phyloP scores from a whole-genome alignment of 768 basidiomycete genomes.

The Clitopilus passeckerianus region DNA sequence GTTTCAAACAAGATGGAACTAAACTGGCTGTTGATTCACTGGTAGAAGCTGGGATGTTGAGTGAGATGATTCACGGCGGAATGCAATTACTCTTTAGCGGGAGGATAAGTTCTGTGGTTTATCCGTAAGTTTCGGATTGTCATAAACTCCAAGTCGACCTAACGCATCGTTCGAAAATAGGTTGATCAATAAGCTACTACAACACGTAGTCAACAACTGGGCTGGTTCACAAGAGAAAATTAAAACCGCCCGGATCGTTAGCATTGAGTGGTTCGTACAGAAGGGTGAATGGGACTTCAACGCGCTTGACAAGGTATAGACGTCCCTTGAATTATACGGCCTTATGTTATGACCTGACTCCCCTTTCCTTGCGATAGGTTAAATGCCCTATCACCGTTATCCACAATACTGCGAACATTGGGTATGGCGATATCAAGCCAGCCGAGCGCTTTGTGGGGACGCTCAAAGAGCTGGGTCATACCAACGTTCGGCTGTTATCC shows the following conservation, averaged over 20 bases:
- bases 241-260: constrained; percentile 9
- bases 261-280: constrained; percentile 15
- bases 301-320: constrained; percentile 10
- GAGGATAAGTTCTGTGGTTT: constrained; percentile 8
- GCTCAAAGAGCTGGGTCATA: background rate
- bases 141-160: background rate
- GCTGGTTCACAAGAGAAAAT: constrained; percentile 13
- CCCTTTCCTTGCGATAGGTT: constrained; percentile 5
- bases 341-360: background rate
- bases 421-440: constrained; percentile 6
- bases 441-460: background rate
- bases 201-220: constrained; percentile 10
- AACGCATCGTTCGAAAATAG: constrained; percentile 1
- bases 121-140: background rate
- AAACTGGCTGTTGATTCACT: background rate
- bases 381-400: constrained; percentile 17
- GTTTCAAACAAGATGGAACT: constrained; percentile 14
- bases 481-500: background rate
- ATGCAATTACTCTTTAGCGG: constrained; percentile 15
- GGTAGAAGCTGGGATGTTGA: constrained; percentile 7
- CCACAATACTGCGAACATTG: constrained; percentile 20
- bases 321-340: background rate
- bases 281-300: constrained; percentile 9
- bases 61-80: constrained; percentile 12
- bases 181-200: constrained; percentile 8